Percentiles rank a stretch among this genome's conserved stretches.
These are phyloP conservation scores for Boletus calvinii DNA, from an alignment of 1,284 basidiomycete genomes.

Conservation along the genomic window DNA sequence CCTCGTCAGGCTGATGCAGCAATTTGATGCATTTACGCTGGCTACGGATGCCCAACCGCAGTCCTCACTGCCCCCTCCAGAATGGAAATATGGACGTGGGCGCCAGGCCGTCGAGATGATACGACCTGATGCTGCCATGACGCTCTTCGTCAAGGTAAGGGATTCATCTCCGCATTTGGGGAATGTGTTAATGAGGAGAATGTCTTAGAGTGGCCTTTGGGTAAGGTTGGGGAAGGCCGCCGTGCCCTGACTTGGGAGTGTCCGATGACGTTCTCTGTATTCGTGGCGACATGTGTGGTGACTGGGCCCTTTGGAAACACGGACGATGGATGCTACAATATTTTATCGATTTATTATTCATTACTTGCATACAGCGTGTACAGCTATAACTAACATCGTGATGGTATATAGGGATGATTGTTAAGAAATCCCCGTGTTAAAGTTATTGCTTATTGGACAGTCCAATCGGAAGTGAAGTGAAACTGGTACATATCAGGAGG, in stretches of 20 bases:
- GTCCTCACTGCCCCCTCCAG: constrained; percentile 55
- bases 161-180: constrained; percentile 8
- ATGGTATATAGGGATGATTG: not conserved
- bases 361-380: constrained; percentile 9
- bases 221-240: constrained; percentile 40
- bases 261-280: no score
- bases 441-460: not conserved
- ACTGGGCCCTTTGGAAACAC: not conserved
- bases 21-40: constrained; percentile 57
- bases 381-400: not conserved
- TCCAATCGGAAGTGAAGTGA: not conserved
- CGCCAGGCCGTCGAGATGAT: constrained; percentile 55
- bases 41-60: constrained; percentile 60
- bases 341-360: constrained; percentile 17
- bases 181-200: constrained; percentile 6
- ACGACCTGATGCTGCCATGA: constrained; percentile 60
- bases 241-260: constrained; percentile 10
- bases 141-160: constrained; percentile 59
- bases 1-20: constrained; percentile 63
- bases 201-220: constrained; percentile 53
- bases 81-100: constrained; percentile 55
- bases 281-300: not conserved
- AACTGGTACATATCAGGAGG: not conserved
- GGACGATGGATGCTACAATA: constrained; percentile 2
- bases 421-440: not conserved